Conservation (phyloP, 768 basidiomycete genomes). For the Neoboletus subvelutipes region DNA sequence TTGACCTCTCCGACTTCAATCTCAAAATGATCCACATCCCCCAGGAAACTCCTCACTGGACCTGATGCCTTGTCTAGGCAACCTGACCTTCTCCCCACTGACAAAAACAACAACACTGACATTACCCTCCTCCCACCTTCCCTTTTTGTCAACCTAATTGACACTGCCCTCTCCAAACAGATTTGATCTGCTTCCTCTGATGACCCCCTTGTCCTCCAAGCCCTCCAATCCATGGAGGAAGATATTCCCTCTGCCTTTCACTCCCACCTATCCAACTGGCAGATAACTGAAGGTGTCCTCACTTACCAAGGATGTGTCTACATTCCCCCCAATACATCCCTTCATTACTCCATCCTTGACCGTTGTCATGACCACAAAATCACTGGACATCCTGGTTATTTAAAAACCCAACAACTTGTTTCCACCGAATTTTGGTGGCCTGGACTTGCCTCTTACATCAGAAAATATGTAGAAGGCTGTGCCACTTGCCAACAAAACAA, state of each 20-base stretch:
- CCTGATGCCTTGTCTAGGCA: fast-evolving
- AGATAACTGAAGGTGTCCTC: fast-evolving
- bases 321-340: fast-evolving
- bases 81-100: fast-evolving
- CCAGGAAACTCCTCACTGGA: fast-evolving
- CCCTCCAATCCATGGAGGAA: neutral
- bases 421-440: neutral
- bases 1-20: neutral
- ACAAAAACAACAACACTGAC: neutral
- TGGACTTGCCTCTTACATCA: fast-evolving
- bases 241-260: fast-evolving
- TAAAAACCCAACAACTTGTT: neutral
- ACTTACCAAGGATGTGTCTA: neutral
- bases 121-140: too few relatives aligned
- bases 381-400: fast-evolving
- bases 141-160: too few relatives aligned
- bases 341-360: fast-evolving
- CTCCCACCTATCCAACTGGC: neutral
- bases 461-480: fast-evolving
- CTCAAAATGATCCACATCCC: neutral
- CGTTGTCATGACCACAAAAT: neutral
- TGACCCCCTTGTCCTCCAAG: neutral
- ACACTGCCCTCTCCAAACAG: fast-evolving
- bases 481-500: neutral
- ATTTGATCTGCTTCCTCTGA: fast-evolving